These are phyloP conservation scores for Knoxdaviesia capensis DNA, from an alignment of 2,329 filamentous ascomycete species.

Conservation along the genomic window DNA sequence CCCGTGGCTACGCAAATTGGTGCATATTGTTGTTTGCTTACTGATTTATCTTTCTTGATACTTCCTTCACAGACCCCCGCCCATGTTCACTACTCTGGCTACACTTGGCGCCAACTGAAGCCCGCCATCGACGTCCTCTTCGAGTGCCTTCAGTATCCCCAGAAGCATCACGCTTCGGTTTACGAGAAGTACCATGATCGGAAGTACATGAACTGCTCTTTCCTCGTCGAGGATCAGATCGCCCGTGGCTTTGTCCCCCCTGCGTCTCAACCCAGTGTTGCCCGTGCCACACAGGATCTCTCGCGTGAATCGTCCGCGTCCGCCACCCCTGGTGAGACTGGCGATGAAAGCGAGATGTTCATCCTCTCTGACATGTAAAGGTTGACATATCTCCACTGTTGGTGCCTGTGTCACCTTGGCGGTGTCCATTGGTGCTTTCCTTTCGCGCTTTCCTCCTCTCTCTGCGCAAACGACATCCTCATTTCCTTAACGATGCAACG, in stretches of 20 bases:
- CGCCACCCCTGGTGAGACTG: too few relatives aligned
- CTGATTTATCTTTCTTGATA: background rate
- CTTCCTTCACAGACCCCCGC: conserved; percentile 38
- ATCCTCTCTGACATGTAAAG: too few relatives aligned
- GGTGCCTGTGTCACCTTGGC: too few relatives aligned
- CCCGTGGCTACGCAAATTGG: background rate
- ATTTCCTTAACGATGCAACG: too few relatives aligned
- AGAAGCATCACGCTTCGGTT: conserved; percentile 66
- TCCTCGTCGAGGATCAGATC: conserved; percentile 61
- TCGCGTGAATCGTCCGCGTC: too few relatives aligned
- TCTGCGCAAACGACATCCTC: too few relatives aligned
- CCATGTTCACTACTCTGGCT: conserved; percentile 85
- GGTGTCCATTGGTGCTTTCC: too few relatives aligned
- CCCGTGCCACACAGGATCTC: background rate
- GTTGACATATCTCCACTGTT: too few relatives aligned
- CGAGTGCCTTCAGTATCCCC: conserved; percentile 69
- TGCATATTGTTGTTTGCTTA: conserved; percentile 1
- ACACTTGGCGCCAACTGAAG: conserved; percentile 70
- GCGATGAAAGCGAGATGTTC: too few relatives aligned
- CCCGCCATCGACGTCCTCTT: conserved; percentile 59
- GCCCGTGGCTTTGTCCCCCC: conserved; percentile 34
- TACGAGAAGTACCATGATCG: conserved; percentile 84
- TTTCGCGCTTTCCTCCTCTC: too few relatives aligned
- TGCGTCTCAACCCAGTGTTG: conserved; percentile 4
- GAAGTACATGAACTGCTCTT: conserved; percentile 67